Evolutionary conservation across 164 flowering plant genomes (phyloP), one percentile per base, ranked within the genome.

Genomic region (Chloranthus sessilifolius): DNA sequence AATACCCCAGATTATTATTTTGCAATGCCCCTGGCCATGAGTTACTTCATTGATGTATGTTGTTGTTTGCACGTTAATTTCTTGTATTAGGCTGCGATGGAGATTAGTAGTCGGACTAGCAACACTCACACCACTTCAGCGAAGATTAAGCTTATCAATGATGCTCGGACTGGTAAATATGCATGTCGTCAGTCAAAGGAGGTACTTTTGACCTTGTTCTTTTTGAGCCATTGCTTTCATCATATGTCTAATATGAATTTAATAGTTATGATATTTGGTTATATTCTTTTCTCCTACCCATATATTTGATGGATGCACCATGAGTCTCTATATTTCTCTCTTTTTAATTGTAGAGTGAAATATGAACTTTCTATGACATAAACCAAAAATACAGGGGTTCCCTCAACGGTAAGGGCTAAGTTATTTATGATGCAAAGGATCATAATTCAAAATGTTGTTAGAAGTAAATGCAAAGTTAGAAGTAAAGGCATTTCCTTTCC

Each of bases 141-240:
- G 8, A 75, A 55, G 50, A 55, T 82, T 39, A 64, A 55, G 62
- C 16, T 33, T 31, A 35, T 80, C n/a, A 80, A 72, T 69, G 80
- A 75, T 3, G 43, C 61, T 50, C 80, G 92, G 96, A 74, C 63
- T 71, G 65, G 52, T 44, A 81, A 70, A 69, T 58, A 53, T 26
- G 74, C 73, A 8, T 40, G 67, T 10, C 43, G 41, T 58, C 65
- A 50, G 43, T 21, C 28, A 26, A 44, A 27, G 50, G 11, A 47
- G 50, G 50, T 47, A 47, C 17, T 27, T n/a, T 47, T 15, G n/a
- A 27, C 8, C 20, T 16, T 30, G 30, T 28, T 15, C 5, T 27
- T 17, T 47, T 29, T 9, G 8, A 41, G 12, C 7, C 17, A 9
- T 41, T 41, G 2, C 21, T 19, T 37, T 0, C 25, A 5, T 6